Base-by-base conservation (phyloP, 2,329 filamentous ascomycete species). In the Fusarium sp. region DNA sequence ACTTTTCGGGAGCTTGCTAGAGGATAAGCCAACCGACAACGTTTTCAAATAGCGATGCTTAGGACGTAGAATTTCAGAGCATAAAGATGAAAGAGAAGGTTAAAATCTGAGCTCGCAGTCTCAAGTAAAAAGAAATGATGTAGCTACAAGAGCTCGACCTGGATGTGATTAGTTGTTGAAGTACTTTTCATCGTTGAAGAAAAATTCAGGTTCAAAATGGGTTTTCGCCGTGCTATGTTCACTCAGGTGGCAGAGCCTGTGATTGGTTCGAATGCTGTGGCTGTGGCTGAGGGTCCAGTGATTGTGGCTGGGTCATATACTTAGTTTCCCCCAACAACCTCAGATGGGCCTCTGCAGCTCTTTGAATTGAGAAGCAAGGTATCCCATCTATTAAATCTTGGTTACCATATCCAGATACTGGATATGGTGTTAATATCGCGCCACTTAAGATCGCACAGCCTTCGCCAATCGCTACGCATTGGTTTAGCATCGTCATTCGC, bases 141-240 rank as follows among this genome's bases (percentile, higher is more conserved):
- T 48, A 58, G 46, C 36, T 52, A 11, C 7, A 28, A 43, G 42
- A 60, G 45, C 39, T 65, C 45, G 10, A 31, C 31, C 43, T 66
- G 52, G 43, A 26, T 42, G 56, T 51, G 22, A 58, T 50, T 48
- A 55, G 40, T 72, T 71, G 71, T 62, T 62, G 44, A 59, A 61
- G 42, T 55, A 52, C 42, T 53, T 38, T 56, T 70, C 24, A 52
- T 48, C 44, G 24, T 62, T 40, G 53, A 63, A 44, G 55, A 62
- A 71, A 71, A 71, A 50, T 62, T 71, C 51, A 58, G 59, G 50
- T 48, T 56, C 56, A 68, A 49, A 61, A 61, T 60, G 50, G 54
- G 60, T 67, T 73, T 69, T 71, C 60, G 63, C 49, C 52, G 64
- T 62, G 38, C 13, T 45, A 22, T 24, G 42, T 38, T 69, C 55